Evolutionary conservation across 2,329 filamentous ascomycete species (phyloP).

Genomic region (Trichoderma afroharzianum): DNA sequence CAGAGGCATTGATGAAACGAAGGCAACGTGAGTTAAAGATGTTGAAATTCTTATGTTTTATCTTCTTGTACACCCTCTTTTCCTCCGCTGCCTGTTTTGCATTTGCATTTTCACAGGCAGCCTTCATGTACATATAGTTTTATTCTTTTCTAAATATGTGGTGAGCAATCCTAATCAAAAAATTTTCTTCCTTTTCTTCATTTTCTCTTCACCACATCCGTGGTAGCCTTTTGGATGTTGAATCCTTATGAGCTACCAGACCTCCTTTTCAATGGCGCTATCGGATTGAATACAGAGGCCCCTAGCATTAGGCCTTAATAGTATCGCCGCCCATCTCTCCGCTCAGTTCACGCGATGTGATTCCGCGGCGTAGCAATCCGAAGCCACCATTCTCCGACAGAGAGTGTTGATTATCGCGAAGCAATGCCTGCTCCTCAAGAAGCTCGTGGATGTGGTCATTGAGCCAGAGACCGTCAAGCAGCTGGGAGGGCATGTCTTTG

Average conservation of each 20-base stretch:
- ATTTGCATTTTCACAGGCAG: not conserved
- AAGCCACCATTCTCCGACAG: not conserved
- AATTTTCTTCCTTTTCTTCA: not conserved
- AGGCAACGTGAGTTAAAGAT: not conserved
- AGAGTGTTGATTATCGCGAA: not conserved
- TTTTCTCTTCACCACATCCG: not conserved
- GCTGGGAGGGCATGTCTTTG: constrained; percentile 50
- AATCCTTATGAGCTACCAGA: constrained; percentile 17
- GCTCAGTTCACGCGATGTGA: constrained; percentile 52
- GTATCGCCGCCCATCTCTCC: constrained; percentile 64
- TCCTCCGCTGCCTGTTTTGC: not conserved
- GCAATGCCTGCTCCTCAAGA: constrained; percentile 39
- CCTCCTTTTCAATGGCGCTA: not conserved
- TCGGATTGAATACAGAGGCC: not conserved
- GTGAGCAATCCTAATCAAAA: not conserved
- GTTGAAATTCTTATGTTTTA: not conserved
- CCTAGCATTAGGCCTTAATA: constrained; percentile 22
- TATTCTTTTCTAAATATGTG: not conserved
- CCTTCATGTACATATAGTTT: not conserved
- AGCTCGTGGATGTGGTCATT: constrained; percentile 59
- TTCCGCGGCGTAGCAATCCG: constrained; percentile 37
- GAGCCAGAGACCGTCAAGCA: constrained; percentile 58
- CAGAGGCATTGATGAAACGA: not conserved
- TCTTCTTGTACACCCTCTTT: not conserved
- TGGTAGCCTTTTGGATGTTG: constrained; percentile 14